Evolutionary conservation across 1,139 yeast genomes (phyloP).

Genomic region (Taiozyma onychis): DNA sequence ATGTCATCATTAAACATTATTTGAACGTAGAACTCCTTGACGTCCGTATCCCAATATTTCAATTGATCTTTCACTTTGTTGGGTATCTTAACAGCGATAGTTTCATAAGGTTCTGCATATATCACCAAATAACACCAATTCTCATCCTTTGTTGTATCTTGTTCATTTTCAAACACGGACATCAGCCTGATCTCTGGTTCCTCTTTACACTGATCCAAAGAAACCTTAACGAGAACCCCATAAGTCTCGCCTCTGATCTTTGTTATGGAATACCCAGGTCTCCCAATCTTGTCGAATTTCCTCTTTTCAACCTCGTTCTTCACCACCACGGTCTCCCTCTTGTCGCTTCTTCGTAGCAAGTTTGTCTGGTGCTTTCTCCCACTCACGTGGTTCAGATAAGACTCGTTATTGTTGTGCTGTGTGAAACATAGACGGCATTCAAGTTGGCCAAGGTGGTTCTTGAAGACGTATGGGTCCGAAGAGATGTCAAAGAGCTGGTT

Average conservation of each 20-base stretch:
- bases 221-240: conserved; percentile 58
- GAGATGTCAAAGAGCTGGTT: conserved; percentile 64
- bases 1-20: conserved; percentile 40
- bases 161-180: conserved; percentile 65
- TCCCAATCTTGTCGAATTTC: conserved; percentile 58
- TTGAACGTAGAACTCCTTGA: conserved; percentile 65
- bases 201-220: conserved; percentile 44
- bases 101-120: conserved; percentile 82
- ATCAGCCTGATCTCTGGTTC: conserved; percentile 64
- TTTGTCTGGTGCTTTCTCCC: conserved; percentile 73
- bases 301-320: conserved; percentile 35
- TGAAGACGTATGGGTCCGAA: conserved; percentile 71
- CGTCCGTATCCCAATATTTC: conserved; percentile 59
- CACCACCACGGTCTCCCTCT: conserved; percentile 13
- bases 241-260: conserved; percentile 57
- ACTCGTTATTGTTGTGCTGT: conserved; percentile 67
- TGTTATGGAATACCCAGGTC: conserved; percentile 60
- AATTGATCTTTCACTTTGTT: conserved; percentile 40
- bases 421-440: conserved; percentile 79
- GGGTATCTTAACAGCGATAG: conserved; percentile 65
- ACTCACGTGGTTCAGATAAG: conserved; percentile 73
- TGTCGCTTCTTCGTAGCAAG: conserved; percentile 44
- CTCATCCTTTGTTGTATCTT: conserved; percentile 37
- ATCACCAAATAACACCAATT: conserved; percentile 62
- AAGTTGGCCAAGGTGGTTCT: conserved; percentile 65